Conservation (phyloP, 768 basidiomycete genomes). For the Serendipita sp. region DNA sequence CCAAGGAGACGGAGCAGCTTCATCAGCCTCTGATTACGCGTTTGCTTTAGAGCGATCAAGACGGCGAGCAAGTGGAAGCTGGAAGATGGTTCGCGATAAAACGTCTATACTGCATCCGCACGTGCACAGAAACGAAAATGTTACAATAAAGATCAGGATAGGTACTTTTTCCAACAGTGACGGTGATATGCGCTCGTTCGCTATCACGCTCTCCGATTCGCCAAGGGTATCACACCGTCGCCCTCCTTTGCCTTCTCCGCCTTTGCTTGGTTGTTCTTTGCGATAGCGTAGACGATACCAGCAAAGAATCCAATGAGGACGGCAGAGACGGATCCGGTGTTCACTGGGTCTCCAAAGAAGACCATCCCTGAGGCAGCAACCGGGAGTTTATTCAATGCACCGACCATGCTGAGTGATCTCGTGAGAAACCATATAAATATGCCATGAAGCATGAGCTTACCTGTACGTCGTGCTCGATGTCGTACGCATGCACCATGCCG, state of each 20-base stretch:
- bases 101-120: background rate
- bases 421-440: slow-evolving; percentile 5
- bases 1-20: too few species aligned
- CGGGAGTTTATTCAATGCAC: slow-evolving; percentile 91
- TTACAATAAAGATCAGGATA: background rate
- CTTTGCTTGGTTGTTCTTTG: slow-evolving; percentile 86
- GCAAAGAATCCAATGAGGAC: slow-evolving; percentile 81
- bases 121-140: background rate
- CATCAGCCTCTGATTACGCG: too few species aligned
- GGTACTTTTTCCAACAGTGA: background rate
- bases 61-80: background rate
- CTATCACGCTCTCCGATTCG: slow-evolving; percentile 11
- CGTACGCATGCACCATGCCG: slow-evolving; percentile 93
- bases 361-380: slow-evolving; percentile 98
- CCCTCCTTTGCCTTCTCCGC: slow-evolving; percentile 36
- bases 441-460: slow-evolving; percentile 23
- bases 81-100: background rate
- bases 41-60: background rate
- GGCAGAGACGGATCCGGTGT: slow-evolving; percentile 75
- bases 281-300: slow-evolving; percentile 80
- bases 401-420: slow-evolving; percentile 60
- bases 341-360: slow-evolving; percentile 86
- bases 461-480: slow-evolving; percentile 99
- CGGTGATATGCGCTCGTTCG: background rate
- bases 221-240: slow-evolving; percentile 45